A percentile compares a stretch with the other conserved stretches of the same genome.
phyloP scores from a whole-genome alignment of 1,139 yeast species.

The Kodamaea fungicola region DNA sequence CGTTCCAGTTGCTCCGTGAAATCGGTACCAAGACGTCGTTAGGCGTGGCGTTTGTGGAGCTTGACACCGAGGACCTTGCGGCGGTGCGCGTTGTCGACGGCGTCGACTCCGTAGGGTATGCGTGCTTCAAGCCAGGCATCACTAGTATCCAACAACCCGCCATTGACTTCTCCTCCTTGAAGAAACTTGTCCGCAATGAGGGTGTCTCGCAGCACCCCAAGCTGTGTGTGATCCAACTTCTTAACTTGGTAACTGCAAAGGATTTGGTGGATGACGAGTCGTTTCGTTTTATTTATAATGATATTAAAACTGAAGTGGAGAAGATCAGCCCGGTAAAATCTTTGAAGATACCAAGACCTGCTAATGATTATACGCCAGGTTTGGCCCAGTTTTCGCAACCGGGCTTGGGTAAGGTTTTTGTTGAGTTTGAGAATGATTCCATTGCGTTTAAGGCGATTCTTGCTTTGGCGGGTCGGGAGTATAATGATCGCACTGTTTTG shows the following conservation, averaged over 20 bases:
- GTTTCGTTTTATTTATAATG: constrained; percentile 48
- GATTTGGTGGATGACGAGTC: constrained; percentile 56
- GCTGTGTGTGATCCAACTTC: constrained; percentile 59
- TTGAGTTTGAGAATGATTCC: constrained; percentile 55
- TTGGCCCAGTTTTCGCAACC: constrained; percentile 44
- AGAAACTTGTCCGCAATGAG: constrained; percentile 33
- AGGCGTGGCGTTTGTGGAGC: constrained; percentile 42
- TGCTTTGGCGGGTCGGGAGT: constrained; percentile 65
- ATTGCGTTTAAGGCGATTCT: constrained; percentile 57
- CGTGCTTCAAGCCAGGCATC: constrained; percentile 28
- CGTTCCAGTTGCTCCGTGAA: constrained; percentile 34
- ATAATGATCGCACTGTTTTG: constrained; percentile 67
- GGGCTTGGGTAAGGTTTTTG: constrained; percentile 71
- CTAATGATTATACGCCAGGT: constrained; percentile 45
- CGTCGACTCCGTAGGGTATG: constrained; percentile 23
- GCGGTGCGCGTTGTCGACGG: background rate
- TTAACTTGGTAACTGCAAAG: constrained; percentile 63
- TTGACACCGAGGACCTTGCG: constrained; percentile 17
- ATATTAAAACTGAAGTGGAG: constrained; percentile 50
- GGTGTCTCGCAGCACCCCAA: constrained; percentile 32
- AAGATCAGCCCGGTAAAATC: constrained; percentile 52
- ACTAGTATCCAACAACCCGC: constrained; percentile 38
- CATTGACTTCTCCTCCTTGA: constrained; percentile 30
- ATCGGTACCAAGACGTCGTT: constrained; percentile 34
- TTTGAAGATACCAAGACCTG: constrained; percentile 67